These are phyloP conservation scores for Cerioporus squamosus DNA, from an alignment of 1,284 basidiomycete species.

Conservation along the genomic window DNA sequence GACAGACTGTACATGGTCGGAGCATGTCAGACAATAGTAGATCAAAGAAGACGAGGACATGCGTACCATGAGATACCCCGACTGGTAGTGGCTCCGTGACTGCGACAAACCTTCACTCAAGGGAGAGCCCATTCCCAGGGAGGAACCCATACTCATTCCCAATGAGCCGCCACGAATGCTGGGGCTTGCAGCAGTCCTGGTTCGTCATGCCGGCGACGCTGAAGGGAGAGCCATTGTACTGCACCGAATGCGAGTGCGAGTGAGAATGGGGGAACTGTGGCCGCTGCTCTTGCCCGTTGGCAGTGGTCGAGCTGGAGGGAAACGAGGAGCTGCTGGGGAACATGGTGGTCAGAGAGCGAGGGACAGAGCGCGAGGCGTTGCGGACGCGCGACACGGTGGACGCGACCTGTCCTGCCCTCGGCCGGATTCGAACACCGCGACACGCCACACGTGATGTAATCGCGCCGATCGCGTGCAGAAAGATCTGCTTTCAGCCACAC, in stretches of 20 bases:
- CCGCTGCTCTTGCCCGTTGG: slow-evolving; percentile 24
- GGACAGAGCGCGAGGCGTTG: no score
- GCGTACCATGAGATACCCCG: slow-evolving; percentile 74
- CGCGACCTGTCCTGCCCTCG: no score
- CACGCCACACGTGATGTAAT: slow-evolving; percentile 22
- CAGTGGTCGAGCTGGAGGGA: slow-evolving; percentile 15
- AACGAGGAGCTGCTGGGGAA: slow-evolving; percentile 30
- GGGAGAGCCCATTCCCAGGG: slow-evolving; percentile 28
- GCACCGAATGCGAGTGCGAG: slow-evolving; percentile 32
- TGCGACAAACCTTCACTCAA: slow-evolving; percentile 60
- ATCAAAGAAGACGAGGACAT: slow-evolving; percentile 15
- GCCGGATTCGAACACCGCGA: no score
- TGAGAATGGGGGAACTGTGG: slow-evolving; percentile 32
- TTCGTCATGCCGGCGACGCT: slow-evolving; percentile 35
- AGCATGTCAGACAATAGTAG: slow-evolving; percentile 1
- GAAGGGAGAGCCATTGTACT: slow-evolving; percentile 32
- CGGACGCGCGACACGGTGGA: no score
- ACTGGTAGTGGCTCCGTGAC: slow-evolving; percentile 73
- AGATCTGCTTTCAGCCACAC: slow-evolving; percentile 23
- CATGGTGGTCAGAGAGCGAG: slow-evolving; percentile 11
- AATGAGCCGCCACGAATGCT: slow-evolving; percentile 27
- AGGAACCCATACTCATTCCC: slow-evolving; percentile 27
- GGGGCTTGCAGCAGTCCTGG: slow-evolving; percentile 27
- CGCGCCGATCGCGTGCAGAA: slow-evolving; percentile 13
- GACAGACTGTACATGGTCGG: slow-evolving; percentile 47